Percentiles rank a stretch among this genome's conserved stretches.
Evolutionary conservation across 2,329 filamentous ascomycete genomes (phyloP).

Genomic region (Didymella lethalis): DNA sequence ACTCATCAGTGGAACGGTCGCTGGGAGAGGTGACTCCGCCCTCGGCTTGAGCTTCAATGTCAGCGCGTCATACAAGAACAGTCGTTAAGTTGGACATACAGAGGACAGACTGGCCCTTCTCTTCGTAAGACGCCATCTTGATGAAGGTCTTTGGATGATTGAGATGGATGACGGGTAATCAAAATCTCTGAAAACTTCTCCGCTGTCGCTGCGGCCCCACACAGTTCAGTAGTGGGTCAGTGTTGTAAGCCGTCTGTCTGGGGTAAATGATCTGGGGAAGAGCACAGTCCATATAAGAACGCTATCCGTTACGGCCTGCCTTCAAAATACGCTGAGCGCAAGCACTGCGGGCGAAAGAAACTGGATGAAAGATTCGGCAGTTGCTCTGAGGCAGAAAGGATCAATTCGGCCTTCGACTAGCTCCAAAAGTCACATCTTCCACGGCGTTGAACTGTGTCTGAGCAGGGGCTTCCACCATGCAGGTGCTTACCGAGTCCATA

Average conservation of each 20-base stretch:
- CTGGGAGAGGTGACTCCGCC: constrained; percentile 25
- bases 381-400: constrained; percentile 32
- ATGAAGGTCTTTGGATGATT: not conserved
- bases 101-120: constrained; percentile 15
- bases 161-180: not conserved
- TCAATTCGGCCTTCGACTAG: constrained; percentile 28
- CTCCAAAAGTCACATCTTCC: constrained; percentile 23
- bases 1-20: constrained; percentile 42
- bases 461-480: constrained; percentile 25
- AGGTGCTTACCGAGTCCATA: constrained; percentile 40
- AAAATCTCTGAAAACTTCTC: constrained; percentile 10
- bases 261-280: constrained; percentile 41
- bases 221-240: constrained; percentile 21
- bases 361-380: constrained; percentile 39
- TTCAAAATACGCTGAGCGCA: constrained; percentile 8
- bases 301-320: constrained; percentile 27
- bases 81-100: constrained; percentile 2
- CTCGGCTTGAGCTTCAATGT: constrained; percentile 12
- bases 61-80: not conserved
- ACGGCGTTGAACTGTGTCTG: constrained; percentile 14
- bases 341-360: constrained; percentile 21
- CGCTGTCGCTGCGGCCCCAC: constrained; percentile 27
- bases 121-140: constrained; percentile 6
- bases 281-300: constrained; percentile 42
- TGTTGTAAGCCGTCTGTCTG: constrained; percentile 25